Conservation (phyloP, 2,329 filamentous ascomycete genomes). For the Clarireedia sp. region DNA sequence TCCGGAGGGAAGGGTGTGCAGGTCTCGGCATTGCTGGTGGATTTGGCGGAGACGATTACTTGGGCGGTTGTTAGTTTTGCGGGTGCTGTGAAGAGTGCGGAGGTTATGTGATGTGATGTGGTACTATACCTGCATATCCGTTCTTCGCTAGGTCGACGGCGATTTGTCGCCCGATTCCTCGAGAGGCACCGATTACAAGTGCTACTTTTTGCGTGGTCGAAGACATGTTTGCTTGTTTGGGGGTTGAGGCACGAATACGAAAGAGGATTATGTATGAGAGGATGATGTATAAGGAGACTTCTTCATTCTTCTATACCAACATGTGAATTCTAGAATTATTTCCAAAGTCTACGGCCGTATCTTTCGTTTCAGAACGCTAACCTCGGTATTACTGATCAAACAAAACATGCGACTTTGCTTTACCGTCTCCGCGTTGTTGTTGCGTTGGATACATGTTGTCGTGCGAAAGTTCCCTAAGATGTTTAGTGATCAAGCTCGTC, state of each 20-base stretch:
- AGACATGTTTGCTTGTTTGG: background rate
- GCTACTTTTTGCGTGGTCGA: constrained; percentile 42
- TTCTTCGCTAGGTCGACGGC: constrained; percentile 67
- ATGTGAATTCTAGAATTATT: too few relatives aligned
- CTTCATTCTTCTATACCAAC: too few relatives aligned
- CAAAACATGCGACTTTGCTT: background rate
- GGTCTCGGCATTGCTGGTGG: constrained; percentile 53
- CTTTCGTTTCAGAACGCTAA: too few relatives aligned
- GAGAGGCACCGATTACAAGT: constrained; percentile 65
- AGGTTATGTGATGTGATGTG: background rate
- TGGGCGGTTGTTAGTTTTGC: background rate
- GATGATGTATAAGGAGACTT: background rate
- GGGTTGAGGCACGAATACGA: background rate
- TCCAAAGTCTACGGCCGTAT: too few relatives aligned
- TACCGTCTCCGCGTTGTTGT: background rate
- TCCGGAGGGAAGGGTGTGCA: constrained; percentile 61
- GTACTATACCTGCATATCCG: constrained; percentile 55
- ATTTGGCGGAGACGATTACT: constrained; percentile 65
- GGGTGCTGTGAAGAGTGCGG: background rate
- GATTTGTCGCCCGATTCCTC: constrained; percentile 70
- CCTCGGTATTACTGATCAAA: background rate
- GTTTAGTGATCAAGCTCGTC: constrained; percentile 6
- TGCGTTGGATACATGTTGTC: background rate
- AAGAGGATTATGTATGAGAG: background rate
- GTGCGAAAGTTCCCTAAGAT: background rate